Evolutionary conservation across 495 filamentous ascomycete genomes (phyloP), one percentile per base, ranked within the genome.

Genomic region (Talaromyces wortmannii): DNA sequence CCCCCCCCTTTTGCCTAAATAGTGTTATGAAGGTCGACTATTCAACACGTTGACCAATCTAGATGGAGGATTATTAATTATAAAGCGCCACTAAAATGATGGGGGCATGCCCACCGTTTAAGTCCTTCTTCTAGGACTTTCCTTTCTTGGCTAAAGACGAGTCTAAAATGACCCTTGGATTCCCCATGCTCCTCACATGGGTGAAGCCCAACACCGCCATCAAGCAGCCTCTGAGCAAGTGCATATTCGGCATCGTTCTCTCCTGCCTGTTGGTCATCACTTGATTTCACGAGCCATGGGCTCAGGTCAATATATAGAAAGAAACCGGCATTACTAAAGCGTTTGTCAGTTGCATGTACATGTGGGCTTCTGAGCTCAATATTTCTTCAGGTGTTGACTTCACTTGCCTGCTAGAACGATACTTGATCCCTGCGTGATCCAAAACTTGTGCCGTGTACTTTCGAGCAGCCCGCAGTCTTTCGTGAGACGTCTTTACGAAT

Each of bases 241-340:
- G 48, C 52, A 50, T 69, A 64, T 53, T 74, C 72, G 5, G 52
- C 53, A 16, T 67, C 56, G 30, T 55, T 57, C 30, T 46, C 53
- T 6, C 45, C 36, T 40, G 23, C 23, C 23, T 40, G 36, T 2
- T 12, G 7, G 65, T 52, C 31, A 66, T 52, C 7, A 60, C 64
- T 32, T 60, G 61, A 53, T 63, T 65, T 7, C 36, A 61, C 31
- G 62, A 57, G 0, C 60, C 61, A 46, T 12, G 44, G 44, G 16
- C 44, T 46, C 2, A 81, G 59, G 59, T 81, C 74, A 5, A 74
- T 61, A 57, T 76, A 81, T 6, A 82, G 54, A 49, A 81, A 82
- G 57, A 82, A 77, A 3, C 74, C 78, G 4, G 78, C 78, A 55
- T 78, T 80, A 32, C 70, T 73, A 36, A 44, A 29, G 53, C 63